phyloP scores from a whole-genome alignment of 805 yeast species.

The Torulaspora maleeae region DNA sequence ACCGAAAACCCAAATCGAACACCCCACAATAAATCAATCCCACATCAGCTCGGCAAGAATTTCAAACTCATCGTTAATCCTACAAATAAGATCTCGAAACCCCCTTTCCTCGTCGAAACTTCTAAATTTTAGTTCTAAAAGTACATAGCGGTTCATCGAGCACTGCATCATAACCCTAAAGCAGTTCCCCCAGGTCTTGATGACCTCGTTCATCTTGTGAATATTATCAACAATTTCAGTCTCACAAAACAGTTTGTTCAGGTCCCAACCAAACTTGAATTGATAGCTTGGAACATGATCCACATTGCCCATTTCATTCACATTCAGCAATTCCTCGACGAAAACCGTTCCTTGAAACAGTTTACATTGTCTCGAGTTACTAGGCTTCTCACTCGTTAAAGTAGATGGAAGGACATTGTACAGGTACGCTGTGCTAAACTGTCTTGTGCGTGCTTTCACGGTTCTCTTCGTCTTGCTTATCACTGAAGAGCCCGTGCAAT shows the following conservation, averaged over 20 bases:
- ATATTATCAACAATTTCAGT: conserved; percentile 21
- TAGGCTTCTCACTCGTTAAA: conserved; percentile 8
- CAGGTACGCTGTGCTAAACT: conserved; percentile 13
- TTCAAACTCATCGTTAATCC: conserved; percentile 31
- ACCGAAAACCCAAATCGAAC: not conserved
- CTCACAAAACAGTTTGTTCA: conserved; percentile 17
- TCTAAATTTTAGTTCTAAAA: conserved; percentile 21
- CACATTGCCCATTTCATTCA: conserved; percentile 8
- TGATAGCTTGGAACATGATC: conserved; percentile 18
- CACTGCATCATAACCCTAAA: conserved; percentile 21
- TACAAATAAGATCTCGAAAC: conserved; percentile 26
- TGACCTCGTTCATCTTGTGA: conserved; percentile 15
- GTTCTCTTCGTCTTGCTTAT: conserved; percentile 4
- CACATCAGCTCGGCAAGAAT: conserved; percentile 28
- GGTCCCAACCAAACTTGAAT: conserved; percentile 18
- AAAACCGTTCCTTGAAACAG: conserved; percentile 21
- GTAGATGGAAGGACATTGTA: conserved; percentile 24
- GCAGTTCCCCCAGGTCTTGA: conserved; percentile 14
- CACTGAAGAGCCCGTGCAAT: conserved; percentile 1
- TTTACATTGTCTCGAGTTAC: conserved; percentile 7
- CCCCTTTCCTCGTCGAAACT: conserved; percentile 17
- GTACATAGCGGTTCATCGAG: conserved; percentile 16
- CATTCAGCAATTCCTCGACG: conserved; percentile 18
- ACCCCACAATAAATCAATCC: conserved; percentile 7
- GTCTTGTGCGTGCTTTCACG: conserved; percentile 13